phyloP scores from a whole-genome alignment of 176 grass and related monocot genomes.

The Phoenix dactylifera region DNA sequence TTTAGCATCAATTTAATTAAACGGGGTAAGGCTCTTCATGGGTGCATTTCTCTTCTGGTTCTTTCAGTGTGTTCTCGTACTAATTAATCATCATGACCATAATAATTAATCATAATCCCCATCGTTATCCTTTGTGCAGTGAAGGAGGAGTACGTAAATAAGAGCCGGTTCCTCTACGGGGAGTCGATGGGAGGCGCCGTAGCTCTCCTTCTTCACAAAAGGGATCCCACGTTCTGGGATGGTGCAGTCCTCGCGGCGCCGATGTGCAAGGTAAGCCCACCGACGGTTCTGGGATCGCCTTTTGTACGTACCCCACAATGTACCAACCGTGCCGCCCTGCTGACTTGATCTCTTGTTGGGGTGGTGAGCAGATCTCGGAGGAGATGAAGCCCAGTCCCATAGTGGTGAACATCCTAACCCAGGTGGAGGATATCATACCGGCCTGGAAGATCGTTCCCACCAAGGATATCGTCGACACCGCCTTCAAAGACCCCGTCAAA shows the following conservation, averaged over 20 bases:
- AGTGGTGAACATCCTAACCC: slow-evolving; percentile 58
- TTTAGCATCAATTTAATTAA: too few relatives aligned
- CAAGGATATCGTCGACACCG: slow-evolving; percentile 84
- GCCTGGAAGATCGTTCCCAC: slow-evolving; percentile 89
- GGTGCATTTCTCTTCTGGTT: too few relatives aligned
- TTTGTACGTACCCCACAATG: too few relatives aligned
- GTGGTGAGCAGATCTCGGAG: slow-evolving; percentile 57
- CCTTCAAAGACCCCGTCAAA: slow-evolving; percentile 77
- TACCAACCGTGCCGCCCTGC: too few relatives aligned
- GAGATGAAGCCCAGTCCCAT: slow-evolving; percentile 66
- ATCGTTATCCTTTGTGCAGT: neutral
- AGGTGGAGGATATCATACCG: slow-evolving; percentile 84
- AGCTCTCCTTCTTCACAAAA: slow-evolving; percentile 57
- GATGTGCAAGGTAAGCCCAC: slow-evolving; percentile 72
- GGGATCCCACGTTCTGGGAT: slow-evolving; percentile 77
- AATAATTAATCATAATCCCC: neutral
- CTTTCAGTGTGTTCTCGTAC: too few relatives aligned
- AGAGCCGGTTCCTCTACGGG: slow-evolving; percentile 74
- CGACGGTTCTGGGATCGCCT: too few relatives aligned
- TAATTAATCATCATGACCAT: too few relatives aligned
- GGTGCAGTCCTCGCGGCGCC: slow-evolving; percentile 66
- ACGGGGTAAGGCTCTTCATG: too few relatives aligned
- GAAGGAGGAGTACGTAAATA: slow-evolving; percentile 46
- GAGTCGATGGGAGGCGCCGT: slow-evolving; percentile 94
- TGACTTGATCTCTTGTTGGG: too few relatives aligned